A percentile compares a stretch with the other conserved stretches of the same genome.
phyloP scores from a whole-genome alignment of 345 rosid genomes.

The Clausena lansium region DNA sequence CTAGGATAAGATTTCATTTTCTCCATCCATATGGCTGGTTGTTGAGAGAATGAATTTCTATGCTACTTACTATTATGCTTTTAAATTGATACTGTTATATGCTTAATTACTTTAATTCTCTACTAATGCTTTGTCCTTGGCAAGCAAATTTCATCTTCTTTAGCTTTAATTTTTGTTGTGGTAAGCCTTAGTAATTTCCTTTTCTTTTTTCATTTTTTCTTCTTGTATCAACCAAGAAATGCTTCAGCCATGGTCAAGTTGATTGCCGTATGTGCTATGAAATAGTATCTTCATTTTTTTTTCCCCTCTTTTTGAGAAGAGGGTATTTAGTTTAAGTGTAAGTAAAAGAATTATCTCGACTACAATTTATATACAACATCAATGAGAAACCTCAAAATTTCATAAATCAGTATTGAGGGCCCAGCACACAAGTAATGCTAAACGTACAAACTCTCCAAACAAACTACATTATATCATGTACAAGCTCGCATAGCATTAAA shows the following conservation, averaged over 20 bases:
- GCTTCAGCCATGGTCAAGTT: neutral
- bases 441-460: too few species aligned
- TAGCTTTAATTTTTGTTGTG: neutral
- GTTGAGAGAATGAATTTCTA: constrained; percentile 33
- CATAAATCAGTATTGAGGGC: too few species aligned
- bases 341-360: too few species aligned
- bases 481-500: too few species aligned
- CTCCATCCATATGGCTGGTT: constrained; percentile 36
- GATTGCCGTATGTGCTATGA: neutral
- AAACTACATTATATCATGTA: too few species aligned
- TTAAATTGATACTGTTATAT: constrained; percentile 29
- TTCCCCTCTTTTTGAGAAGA: too few species aligned
- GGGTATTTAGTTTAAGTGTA: neutral
- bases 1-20: constrained; percentile 20
- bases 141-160: neutral
- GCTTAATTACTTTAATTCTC: constrained; percentile 24
- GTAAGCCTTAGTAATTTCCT: neutral
- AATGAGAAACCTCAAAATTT: too few species aligned
- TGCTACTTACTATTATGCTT: constrained; percentile 26
- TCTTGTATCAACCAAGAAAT: neutral
- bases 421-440: too few species aligned
- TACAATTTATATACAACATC: too few species aligned
- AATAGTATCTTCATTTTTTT: too few species aligned
- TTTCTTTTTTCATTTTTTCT: neutral
- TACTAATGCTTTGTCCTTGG: constrained; percentile 19